Conservation (phyloP, 2,329 filamentous ascomycete species). For the Cladorrhinum sp. region DNA sequence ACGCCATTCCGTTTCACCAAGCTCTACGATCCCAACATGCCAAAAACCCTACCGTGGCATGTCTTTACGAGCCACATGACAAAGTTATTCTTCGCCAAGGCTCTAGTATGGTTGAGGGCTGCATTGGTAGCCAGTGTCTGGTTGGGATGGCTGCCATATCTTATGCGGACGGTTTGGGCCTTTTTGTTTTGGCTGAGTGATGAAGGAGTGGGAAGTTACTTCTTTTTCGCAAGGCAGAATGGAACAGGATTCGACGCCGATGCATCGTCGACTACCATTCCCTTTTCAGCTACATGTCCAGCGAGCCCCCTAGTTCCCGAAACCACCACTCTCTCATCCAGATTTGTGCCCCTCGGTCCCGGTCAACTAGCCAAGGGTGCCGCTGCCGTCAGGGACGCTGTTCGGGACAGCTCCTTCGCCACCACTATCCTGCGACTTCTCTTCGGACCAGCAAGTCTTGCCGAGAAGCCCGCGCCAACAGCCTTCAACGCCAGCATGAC, state of each 20-base stretch:
- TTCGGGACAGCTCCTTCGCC: conserved; percentile 19
- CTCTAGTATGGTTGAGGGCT: conserved; percentile 76
- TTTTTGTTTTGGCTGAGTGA: conserved; percentile 94
- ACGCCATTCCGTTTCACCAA: conserved; percentile 98
- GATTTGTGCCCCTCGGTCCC: conserved; percentile 35
- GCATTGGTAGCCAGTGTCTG: conserved; percentile 80
- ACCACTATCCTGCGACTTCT: conserved; percentile 33
- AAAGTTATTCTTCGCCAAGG: conserved; percentile 67
- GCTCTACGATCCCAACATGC: conserved; percentile 93
- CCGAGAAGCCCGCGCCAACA: conserved; percentile 23
- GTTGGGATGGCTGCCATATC: conserved; percentile 83
- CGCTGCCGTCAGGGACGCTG: conserved; percentile 22
- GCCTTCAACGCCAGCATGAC: conserved; percentile 26
- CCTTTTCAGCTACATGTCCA: conserved; percentile 34
- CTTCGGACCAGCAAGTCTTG: conserved; percentile 26
- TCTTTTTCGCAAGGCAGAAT: conserved; percentile 3
- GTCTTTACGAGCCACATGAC: conserved; percentile 78
- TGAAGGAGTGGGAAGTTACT: conserved; percentile 53
- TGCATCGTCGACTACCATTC: background rate
- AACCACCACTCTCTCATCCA: conserved; percentile 39
- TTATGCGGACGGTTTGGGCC: conserved; percentile 89
- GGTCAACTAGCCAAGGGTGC: conserved; percentile 27
- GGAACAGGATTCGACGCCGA: background rate
- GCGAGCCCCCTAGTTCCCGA: conserved; percentile 39
- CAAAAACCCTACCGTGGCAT: conserved; percentile 71